Evolutionary conservation across 768 basidiomycete species (phyloP).

Genomic region (Mycena capillaripes): DNA sequence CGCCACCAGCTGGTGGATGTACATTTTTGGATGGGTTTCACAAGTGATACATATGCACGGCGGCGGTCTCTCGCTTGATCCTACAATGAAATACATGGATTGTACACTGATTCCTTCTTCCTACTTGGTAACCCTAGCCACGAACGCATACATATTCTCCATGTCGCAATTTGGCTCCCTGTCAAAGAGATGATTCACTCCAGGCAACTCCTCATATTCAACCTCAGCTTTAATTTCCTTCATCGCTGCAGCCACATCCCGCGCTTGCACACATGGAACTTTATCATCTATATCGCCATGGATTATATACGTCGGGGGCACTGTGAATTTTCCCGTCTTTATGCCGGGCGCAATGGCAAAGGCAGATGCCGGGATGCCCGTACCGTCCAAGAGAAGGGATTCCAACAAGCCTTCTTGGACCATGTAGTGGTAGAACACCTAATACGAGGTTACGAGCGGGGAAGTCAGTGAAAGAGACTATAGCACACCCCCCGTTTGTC

Average conservation of each 20-base stretch:
- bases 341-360: conserved; percentile 49
- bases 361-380: conserved; percentile 44
- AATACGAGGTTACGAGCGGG: too few species aligned
- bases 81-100: not conserved
- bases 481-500: too few species aligned
- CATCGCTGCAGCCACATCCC: conserved; percentile 49
- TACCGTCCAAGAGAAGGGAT: conserved; percentile 48
- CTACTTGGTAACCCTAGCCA: conserved; percentile 36
- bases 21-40: not conserved
- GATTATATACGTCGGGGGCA: conserved; percentile 52
- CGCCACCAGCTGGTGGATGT: not conserved
- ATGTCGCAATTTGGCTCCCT: conserved; percentile 46
- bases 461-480: too few species aligned
- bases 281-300: conserved; percentile 53
- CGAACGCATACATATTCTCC: conserved; percentile 53
- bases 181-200: conserved; percentile 53
- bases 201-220: conserved; percentile 51
- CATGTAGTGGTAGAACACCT: conserved; percentile 56
- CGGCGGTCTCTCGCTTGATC: too few species aligned
- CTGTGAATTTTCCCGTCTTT: conserved; percentile 40
- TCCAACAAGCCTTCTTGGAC: conserved; percentile 53
- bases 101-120: not conserved
- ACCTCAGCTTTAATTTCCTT: conserved; percentile 40
- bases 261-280: conserved; percentile 50
- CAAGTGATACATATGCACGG: too few species aligned